These are phyloP conservation scores for Tephrocybe rancida DNA, from an alignment of 768 basidiomycete species.

Conservation along the genomic window DNA sequence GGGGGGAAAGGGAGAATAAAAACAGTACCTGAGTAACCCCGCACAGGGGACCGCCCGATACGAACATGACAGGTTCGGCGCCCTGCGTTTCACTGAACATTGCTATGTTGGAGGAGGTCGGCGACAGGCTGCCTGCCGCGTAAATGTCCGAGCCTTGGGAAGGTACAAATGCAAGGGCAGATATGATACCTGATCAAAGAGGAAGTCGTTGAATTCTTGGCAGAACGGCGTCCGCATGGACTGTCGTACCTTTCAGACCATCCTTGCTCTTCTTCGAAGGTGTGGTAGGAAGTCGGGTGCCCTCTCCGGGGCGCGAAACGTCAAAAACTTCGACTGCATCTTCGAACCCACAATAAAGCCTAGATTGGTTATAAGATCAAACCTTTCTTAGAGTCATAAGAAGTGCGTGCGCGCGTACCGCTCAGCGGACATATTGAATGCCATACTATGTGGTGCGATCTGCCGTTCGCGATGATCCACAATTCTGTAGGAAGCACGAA, in stretches of 20 bases:
- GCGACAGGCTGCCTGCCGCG: conserved; percentile 77
- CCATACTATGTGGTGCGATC: conserved; percentile 82
- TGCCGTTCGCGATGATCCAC: conserved; percentile 94
- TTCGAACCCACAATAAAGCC: conserved; percentile 29
- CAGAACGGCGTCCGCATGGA: background rate
- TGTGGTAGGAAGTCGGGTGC: conserved; percentile 23
- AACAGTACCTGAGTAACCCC: conserved; percentile 56
- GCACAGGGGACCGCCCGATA: conserved; percentile 56
- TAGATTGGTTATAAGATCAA: background rate
- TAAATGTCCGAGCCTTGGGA: conserved; percentile 63
- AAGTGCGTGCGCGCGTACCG: conserved; percentile 43
- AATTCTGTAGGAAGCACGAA: conserved; percentile 89
- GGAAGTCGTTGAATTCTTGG: background rate
- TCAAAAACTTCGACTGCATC: conserved; percentile 31
- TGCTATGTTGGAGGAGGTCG: conserved; percentile 58
- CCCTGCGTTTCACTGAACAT: conserved; percentile 65
- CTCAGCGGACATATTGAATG: conserved; percentile 70
- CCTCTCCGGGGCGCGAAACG: conserved; percentile 22
- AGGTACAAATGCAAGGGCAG: conserved; percentile 77
- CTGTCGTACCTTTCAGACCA: conserved; percentile 76
- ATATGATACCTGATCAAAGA: conserved; percentile 70
- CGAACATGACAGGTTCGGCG: conserved; percentile 56
- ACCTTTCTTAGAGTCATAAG: background rate
- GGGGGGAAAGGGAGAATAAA: background rate
- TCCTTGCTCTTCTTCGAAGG: conserved; percentile 47